A percentile compares a stretch with the other conserved stretches of the same genome.
phyloP scores from a whole-genome alignment of 768 basidiomycete genomes.

The Vararia minispora region DNA sequence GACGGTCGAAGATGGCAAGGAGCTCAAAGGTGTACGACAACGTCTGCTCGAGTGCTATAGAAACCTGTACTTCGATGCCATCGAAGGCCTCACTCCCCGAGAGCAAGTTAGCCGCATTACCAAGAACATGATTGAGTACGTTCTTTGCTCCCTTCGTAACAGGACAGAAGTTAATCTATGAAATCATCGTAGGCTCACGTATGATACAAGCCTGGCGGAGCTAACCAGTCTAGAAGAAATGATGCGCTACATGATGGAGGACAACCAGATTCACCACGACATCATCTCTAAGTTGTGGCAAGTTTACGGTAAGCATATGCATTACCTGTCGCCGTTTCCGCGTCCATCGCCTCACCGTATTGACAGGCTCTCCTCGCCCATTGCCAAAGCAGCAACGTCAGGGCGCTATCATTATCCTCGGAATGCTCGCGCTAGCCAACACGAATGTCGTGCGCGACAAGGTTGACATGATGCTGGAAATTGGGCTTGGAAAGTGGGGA shows the following conservation, averaged over 20 bases:
- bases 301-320: conserved; percentile 65
- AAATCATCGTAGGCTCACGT: conserved; percentile 55
- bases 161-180: too few species aligned
- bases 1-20: conserved; percentile 62
- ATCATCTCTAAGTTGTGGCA: conserved; percentile 92
- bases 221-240: conserved; percentile 94
- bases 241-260: conserved; percentile 93
- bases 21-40: conserved; percentile 81
- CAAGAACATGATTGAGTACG: conserved; percentile 95
- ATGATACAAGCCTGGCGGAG: conserved; percentile 87
- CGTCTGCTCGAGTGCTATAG: conserved; percentile 84
- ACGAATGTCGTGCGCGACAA: conserved; percentile 68
- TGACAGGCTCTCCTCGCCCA: conserved; percentile 55
- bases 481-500: conserved; percentile 78
- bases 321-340: not conserved
- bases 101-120: conserved; percentile 86
- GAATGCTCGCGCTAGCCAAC: conserved; percentile 89
- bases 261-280: conserved; percentile 70
- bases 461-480: conserved; percentile 74
- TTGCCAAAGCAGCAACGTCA: conserved; percentile 81
- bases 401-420: conserved; percentile 92
- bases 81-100: conserved; percentile 65
- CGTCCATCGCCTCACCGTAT: not conserved
- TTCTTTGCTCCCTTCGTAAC: too few species aligned
- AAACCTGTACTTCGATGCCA: conserved; percentile 77